These are phyloP conservation scores for Nothophoma quercina DNA, from an alignment of 2,329 filamentous ascomycete species.

Conservation along the genomic window DNA sequence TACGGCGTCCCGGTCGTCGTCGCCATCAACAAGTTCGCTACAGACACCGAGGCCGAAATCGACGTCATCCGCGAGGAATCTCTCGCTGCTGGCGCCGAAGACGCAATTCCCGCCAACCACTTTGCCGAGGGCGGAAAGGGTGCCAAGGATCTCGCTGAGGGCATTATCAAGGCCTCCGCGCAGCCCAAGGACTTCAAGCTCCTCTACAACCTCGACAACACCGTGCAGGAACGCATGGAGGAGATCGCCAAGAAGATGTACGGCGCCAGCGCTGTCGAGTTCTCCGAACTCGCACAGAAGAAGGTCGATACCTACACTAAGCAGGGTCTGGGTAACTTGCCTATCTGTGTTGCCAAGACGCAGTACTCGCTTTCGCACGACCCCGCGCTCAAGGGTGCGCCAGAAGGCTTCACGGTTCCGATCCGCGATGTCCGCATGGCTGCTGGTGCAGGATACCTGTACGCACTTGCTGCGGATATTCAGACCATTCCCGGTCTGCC, in stretches of 20 bases:
- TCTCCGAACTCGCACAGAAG: constrained; percentile 91
- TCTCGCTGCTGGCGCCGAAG: constrained; percentile 88
- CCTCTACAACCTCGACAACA: constrained; percentile 76
- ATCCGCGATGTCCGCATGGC: constrained; percentile 95
- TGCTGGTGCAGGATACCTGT: constrained; percentile 81
- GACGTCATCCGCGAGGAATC: constrained; percentile 89
- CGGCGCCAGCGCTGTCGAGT: constrained; percentile 86
- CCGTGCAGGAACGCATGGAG: constrained; percentile 88
- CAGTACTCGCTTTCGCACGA: constrained; percentile 97
- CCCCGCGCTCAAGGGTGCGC: constrained; percentile 90
- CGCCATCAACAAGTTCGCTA: constrained; percentile 95
- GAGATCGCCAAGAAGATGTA: constrained; percentile 93
- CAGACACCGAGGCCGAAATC: constrained; percentile 92
- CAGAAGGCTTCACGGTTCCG: constrained; percentile 91
- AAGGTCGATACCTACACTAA: constrained; percentile 95
- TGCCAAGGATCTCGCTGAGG: constrained; percentile 86
- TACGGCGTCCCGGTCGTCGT: constrained; percentile 96
- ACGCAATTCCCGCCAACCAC: constrained; percentile 93
- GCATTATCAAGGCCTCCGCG: constrained; percentile 81
- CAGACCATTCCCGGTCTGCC: constrained; percentile 97
- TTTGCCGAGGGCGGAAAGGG: constrained; percentile 95
- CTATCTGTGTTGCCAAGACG: constrained; percentile 97
- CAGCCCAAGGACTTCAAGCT: constrained; percentile 86
- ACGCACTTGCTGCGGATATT: constrained; percentile 94
- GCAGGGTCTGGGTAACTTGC: constrained; percentile 90